Percentiles rank a stretch among this genome's conserved stretches.
phyloP scores from a whole-genome alignment of 176 grass and related monocot genomes.

The Leersia perrieri region DNA sequence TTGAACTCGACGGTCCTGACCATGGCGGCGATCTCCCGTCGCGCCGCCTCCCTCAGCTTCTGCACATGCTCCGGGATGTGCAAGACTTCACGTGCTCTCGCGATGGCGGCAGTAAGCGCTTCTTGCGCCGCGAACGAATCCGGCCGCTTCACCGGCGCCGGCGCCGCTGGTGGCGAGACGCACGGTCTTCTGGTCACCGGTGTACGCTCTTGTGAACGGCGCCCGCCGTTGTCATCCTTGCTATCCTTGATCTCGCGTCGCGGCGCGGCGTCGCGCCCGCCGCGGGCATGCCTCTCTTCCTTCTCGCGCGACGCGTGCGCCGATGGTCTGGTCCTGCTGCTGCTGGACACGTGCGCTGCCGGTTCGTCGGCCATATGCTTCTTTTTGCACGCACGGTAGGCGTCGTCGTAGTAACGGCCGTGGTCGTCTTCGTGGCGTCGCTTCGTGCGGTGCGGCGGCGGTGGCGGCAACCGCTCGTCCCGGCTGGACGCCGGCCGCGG shows the following conservation, averaged over 20 bases:
- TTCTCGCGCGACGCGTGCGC: not conserved
- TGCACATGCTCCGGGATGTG: not conserved
- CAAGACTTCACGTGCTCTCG: not conserved
- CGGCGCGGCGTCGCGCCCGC: not conserved
- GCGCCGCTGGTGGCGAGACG: not conserved
- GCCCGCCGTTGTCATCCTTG: not conserved
- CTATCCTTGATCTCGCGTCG: not conserved
- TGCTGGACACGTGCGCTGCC: not conserved
- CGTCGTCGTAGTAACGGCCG: no score
- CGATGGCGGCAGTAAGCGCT: not conserved
- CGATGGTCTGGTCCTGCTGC: not conserved
- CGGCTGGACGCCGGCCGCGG: not conserved
- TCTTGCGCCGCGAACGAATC: not conserved
- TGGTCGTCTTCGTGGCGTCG: not conserved
- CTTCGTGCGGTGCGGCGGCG: not conserved
- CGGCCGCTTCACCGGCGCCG: not conserved
- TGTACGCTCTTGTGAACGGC: not conserved
- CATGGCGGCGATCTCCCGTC: conserved; percentile 20
- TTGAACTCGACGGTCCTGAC: conserved; percentile 47
- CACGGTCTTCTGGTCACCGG: not conserved
- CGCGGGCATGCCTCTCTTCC: not conserved
- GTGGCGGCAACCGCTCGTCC: not conserved
- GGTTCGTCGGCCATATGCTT: not conserved
- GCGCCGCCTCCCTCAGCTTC: conserved; percentile 21
- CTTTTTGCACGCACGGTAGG: not conserved